These are phyloP conservation scores for Pulicaria dysenterica DNA, from an alignment of 129 eudicot species.

Conservation along the genomic window DNA sequence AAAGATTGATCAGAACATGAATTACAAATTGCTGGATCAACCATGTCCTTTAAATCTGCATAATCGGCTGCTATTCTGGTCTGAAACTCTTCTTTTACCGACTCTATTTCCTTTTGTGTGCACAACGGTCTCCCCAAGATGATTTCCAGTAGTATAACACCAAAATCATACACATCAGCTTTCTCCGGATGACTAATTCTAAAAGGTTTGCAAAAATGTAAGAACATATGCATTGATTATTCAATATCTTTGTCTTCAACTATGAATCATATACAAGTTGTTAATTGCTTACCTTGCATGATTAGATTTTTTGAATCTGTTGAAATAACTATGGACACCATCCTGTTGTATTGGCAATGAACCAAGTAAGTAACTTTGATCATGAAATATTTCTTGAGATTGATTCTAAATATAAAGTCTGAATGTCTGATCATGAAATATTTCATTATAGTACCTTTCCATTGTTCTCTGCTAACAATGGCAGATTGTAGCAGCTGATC, in stretches of 20 bases:
- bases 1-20: constrained; percentile 64
- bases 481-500: constrained; percentile 73
- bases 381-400: background rate
- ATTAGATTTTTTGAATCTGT: constrained; percentile 52
- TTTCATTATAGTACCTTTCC: constrained; percentile 50
- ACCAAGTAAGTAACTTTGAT: constrained; percentile 10
- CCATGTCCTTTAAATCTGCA: constrained; percentile 49
- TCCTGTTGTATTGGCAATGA: constrained; percentile 46
- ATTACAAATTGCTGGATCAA: constrained; percentile 52
- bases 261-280: background rate
- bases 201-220: background rate
- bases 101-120: constrained; percentile 48
- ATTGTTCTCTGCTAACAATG: constrained; percentile 56
- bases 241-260: background rate
- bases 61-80: constrained; percentile 52
- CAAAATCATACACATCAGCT: constrained; percentile 67
- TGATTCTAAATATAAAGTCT: background rate
- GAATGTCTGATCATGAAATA: background rate
- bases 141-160: constrained; percentile 75
- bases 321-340: constrained; percentile 32
- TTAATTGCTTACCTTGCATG: constrained; percentile 49
- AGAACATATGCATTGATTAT: background rate
- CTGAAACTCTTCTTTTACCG: constrained; percentile 58
- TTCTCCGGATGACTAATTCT: constrained; percentile 63
- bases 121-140: constrained; percentile 58